phyloP scores from a whole-genome alignment of 495 filamentous ascomycete genomes.

The Aspergillus coremiiformis region DNA sequence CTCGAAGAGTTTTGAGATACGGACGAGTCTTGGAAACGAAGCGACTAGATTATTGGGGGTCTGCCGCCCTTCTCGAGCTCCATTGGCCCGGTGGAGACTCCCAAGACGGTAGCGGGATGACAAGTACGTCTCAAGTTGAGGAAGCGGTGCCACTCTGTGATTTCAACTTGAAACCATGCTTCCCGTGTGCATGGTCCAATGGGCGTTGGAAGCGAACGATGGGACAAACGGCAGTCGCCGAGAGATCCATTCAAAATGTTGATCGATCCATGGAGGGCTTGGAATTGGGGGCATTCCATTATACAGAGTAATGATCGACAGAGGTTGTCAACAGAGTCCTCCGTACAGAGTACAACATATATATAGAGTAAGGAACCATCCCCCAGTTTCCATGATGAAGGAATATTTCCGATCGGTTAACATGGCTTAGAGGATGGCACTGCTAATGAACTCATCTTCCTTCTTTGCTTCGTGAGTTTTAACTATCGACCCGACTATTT shows the following conservation, averaged over 20 bases:
- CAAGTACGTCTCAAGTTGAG: slow-evolving; percentile 22
- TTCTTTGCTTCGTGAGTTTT: neutral
- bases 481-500: neutral
- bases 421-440: neutral
- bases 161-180: slow-evolving; percentile 16
- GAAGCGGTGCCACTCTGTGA: slow-evolving; percentile 5
- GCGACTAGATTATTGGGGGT: slow-evolving; percentile 1
- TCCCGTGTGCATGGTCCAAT: slow-evolving; percentile 1
- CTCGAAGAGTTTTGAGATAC: slow-evolving; percentile 10
- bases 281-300: too few species aligned
- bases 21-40: slow-evolving; percentile 5
- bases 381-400: too few species aligned
- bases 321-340: neutral
- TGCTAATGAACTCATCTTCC: neutral
- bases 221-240: neutral
- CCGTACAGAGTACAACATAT: too few species aligned
- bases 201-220: neutral
- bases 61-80: neutral
- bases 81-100: slow-evolving; percentile 8
- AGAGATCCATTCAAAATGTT: neutral
- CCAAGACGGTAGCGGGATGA: slow-evolving; percentile 12
- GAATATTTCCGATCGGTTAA: too few species aligned
- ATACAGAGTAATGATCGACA: neutral
- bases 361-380: too few species aligned
- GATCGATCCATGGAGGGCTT: neutral